phyloP scores from a whole-genome alignment of 176 grass and related monocot genomes.

The Avena insularis region DNA sequence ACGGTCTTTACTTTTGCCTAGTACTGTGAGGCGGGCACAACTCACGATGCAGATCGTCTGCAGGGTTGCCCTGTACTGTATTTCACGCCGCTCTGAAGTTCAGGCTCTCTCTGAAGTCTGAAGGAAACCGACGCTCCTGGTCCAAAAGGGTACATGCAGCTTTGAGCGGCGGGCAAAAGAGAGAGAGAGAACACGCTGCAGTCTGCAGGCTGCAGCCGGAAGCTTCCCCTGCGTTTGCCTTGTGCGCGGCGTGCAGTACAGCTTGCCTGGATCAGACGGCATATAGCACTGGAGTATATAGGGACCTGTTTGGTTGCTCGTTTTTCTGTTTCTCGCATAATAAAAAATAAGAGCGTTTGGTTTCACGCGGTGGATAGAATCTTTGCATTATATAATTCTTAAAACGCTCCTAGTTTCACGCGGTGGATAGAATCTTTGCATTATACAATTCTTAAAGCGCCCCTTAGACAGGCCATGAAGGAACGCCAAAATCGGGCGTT shows the following conservation, averaged over 20 bases:
- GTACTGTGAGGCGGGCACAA: neutral
- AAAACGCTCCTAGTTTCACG: too few species aligned
- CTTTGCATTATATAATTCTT: too few species aligned
- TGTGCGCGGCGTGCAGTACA: neutral
- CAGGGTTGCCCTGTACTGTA: neutral
- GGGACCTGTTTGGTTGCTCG: too few species aligned
- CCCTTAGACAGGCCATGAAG: too few species aligned
- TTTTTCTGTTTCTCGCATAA: too few species aligned
- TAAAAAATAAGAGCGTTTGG: too few species aligned
- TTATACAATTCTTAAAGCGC: too few species aligned
- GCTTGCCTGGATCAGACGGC: neutral
- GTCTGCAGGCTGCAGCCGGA: neutral
- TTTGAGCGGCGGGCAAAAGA: neutral
- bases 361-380: too few species aligned
- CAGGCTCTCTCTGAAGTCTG: neutral
- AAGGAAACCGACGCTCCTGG: neutral
- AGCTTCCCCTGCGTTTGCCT: neutral
- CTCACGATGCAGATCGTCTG: neutral
- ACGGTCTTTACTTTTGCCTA: neutral
- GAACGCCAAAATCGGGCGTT: too few species aligned
- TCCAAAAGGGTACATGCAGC: neutral
- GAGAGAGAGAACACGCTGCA: neutral
- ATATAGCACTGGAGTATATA: neutral
- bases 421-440: too few species aligned
- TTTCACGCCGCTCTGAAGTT: neutral